phyloP scores from a whole-genome alignment of 73 alveolate species.

The Paramecium biaurelia region DNA sequence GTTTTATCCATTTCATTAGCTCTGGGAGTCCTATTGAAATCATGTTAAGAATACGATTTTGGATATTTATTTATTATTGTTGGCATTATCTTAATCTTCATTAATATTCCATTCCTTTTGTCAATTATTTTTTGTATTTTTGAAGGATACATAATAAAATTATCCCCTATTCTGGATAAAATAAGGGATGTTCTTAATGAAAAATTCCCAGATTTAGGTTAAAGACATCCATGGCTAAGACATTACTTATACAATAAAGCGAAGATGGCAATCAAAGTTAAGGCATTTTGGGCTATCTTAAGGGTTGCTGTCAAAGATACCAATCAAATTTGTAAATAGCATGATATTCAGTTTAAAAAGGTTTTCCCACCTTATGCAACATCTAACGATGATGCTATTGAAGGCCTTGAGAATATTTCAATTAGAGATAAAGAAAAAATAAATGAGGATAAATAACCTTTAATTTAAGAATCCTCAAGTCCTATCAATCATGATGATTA shows the following conservation, averaged over 20 bases:
- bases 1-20: slow-evolving; percentile 20
- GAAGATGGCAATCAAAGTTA: slow-evolving; percentile 6
- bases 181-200: slow-evolving; percentile 10
- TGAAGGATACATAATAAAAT: not conserved
- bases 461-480: not conserved
- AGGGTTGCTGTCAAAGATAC: not conserved
- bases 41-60: not conserved
- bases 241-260: not conserved
- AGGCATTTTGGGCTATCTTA: not conserved
- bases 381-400: not conserved
- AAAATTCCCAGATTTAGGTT: not conserved
- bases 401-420: not conserved
- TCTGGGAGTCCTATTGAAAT: not conserved
- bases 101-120: slow-evolving; percentile 11
- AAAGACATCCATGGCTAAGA: not conserved
- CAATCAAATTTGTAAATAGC: not conserved
- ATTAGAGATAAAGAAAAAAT: not conserved
- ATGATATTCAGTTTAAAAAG: not conserved
- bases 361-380: not conserved
- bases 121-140: not conserved
- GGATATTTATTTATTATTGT: slow-evolving; percentile 8
- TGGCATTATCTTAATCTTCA: not conserved
- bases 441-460: not conserved
- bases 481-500: not conserved
- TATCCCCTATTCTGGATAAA: not conserved